A percentile compares a stretch with the other conserved stretches of the same genome.
phyloP scores from a whole-genome alignment of 495 filamentous ascomycete genomes.

The Chaetomium fimeti region DNA sequence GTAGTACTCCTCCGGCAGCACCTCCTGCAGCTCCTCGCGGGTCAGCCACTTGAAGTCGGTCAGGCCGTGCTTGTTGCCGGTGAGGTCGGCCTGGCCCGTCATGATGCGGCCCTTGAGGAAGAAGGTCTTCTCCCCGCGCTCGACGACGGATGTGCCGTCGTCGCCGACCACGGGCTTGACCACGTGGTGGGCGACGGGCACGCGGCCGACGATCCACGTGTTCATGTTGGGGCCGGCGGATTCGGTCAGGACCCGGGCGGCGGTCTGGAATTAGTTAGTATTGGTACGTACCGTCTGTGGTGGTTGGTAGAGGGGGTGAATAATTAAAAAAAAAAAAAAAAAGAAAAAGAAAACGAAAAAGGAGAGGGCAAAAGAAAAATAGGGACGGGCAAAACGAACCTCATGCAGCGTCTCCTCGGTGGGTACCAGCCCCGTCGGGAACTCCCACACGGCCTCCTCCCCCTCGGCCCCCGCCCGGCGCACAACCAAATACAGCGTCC shows the following conservation, averaged over 20 bases:
- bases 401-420: conserved; percentile 72
- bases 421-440: conserved; percentile 66
- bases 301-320: too few relatives aligned
- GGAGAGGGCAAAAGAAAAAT: background rate
- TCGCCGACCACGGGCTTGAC: conserved; percentile 44
- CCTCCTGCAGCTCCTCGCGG: conserved; percentile 76
- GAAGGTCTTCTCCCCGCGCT: conserved; percentile 76
- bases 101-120: conserved; percentile 95
- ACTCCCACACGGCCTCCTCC: conserved; percentile 65
- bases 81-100: conserved; percentile 88
- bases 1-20: conserved; percentile 65
- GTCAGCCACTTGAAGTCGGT: conserved; percentile 89
- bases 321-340: too few relatives aligned
- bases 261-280: conserved; percentile 57
- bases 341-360: too few relatives aligned
- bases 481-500: conserved; percentile 85
- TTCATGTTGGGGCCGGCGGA: conserved; percentile 94
- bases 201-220: conserved; percentile 93
- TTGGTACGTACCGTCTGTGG: too few relatives aligned
- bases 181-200: conserved; percentile 78
- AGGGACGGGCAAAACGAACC: conserved; percentile 53
- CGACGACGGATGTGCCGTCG: conserved; percentile 33
- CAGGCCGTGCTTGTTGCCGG: conserved; percentile 66
- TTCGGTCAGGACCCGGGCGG: conserved; percentile 70
- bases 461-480: conserved; percentile 59